These are phyloP conservation scores for Stipa capillata DNA, from an alignment of 176 grass and related monocot species.

Conservation along the genomic window DNA sequence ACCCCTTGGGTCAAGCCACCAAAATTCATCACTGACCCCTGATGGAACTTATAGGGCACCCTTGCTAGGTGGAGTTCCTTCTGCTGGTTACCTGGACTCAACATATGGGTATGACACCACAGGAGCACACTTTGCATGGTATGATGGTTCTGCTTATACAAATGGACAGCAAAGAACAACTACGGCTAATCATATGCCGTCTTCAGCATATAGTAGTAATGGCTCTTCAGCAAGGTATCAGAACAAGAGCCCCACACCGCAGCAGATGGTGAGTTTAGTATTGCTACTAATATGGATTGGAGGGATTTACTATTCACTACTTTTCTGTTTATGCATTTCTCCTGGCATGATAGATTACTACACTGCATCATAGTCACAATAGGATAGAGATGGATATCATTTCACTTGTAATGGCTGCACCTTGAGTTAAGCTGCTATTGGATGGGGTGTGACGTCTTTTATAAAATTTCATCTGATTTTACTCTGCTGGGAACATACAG, in stretches of 20 bases:
- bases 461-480: neutral
- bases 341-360: neutral
- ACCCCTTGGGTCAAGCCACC: conserved; percentile 55
- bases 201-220: conserved; percentile 32
- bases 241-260: conserved; percentile 40
- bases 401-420: neutral
- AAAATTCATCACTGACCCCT: conserved; percentile 50
- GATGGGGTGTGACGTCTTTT: neutral
- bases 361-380: neutral
- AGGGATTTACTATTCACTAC: neutral
- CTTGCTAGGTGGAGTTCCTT: conserved; percentile 55
- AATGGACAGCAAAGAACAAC: conserved; percentile 57
- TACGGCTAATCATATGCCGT: conserved; percentile 30
- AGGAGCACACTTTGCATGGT: conserved; percentile 59
- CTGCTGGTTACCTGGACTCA: conserved; percentile 43
- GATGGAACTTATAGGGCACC: conserved; percentile 59
- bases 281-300: neutral
- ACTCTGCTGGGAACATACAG: neutral
- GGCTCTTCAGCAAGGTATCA: conserved; percentile 50
- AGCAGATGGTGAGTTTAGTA: conserved; percentile 43
- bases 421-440: neutral
- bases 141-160: conserved; percentile 62
- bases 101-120: conserved; percentile 55
- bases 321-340: neutral
- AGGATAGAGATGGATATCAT: neutral